Evolutionary conservation across 345 rosid species (phyloP).

Genomic region (Eucalyptus shirleyi): DNA sequence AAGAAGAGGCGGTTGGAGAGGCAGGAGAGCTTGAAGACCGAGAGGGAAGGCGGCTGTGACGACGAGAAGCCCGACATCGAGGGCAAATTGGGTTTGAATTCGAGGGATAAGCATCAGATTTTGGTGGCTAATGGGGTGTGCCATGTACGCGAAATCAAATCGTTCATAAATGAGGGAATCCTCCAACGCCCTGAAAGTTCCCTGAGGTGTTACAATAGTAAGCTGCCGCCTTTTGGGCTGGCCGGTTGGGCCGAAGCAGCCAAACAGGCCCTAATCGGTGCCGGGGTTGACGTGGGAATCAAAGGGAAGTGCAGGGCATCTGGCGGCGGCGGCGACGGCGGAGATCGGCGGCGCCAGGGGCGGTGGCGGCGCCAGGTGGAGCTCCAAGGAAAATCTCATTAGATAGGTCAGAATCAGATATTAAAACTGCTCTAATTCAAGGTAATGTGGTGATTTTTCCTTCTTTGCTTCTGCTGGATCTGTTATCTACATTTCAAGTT

Average conservation of each 20-base stretch:
- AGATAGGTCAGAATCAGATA: constrained; percentile 50
- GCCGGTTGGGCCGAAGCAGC: constrained; percentile 23
- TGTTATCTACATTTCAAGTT: background rate
- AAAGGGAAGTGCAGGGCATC: background rate
- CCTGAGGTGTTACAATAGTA: background rate
- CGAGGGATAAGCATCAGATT: background rate
- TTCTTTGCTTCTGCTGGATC: background rate
- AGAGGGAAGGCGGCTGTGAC: constrained; percentile 8
- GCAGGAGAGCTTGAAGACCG: constrained; percentile 38
- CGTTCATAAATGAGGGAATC: background rate
- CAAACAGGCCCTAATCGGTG: background rate
- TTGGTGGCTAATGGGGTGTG: background rate
- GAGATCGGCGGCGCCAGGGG: background rate
- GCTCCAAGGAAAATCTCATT: constrained; percentile 60
- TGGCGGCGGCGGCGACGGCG: background rate
- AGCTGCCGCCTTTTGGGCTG: constrained; percentile 15
- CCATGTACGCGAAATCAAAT: background rate
- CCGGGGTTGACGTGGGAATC: background rate
- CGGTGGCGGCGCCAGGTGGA: no score
- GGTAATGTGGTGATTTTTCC: constrained; percentile 12
- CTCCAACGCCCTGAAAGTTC: background rate
- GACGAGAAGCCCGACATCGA: constrained; percentile 16
- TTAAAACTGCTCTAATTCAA: constrained; percentile 29
- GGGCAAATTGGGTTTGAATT: background rate
- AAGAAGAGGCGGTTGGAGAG: constrained; percentile 76